Percentiles rank a stretch among this genome's conserved stretches.
These are phyloP conservation scores for Globisporangium polare DNA, from an alignment of 352 stramenopile species.

Conservation along the genomic window DNA sequence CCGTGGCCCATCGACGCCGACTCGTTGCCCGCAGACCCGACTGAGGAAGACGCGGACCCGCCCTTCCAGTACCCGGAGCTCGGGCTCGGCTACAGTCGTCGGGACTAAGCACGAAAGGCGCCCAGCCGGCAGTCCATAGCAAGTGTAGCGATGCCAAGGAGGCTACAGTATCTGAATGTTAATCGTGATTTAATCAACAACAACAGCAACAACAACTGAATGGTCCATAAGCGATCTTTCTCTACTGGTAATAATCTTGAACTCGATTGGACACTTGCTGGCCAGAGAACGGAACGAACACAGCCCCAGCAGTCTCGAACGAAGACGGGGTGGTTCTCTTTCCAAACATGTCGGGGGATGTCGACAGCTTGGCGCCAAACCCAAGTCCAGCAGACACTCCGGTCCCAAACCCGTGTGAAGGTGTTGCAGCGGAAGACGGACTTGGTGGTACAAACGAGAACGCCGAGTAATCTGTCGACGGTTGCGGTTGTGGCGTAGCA, in stretches of 20 bases:
- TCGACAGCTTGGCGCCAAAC: too few species aligned
- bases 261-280: not conserved
- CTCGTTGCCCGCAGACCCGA: constrained; percentile 28
- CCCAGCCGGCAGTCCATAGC: not conserved
- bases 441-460: too few species aligned
- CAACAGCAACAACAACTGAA: not conserved
- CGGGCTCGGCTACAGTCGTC: constrained; percentile 45
- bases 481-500: too few species aligned
- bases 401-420: too few species aligned
- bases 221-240: not conserved
- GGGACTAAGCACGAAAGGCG: not conserved
- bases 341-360: too few species aligned
- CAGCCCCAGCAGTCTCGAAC: too few species aligned
- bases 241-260: not conserved
- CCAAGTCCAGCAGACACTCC: too few species aligned
- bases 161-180: not conserved
- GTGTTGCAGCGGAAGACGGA: too few species aligned
- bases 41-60: constrained; percentile 13
- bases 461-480: too few species aligned
- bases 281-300: too few species aligned
- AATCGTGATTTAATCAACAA: not conserved
- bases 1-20: constrained; percentile 41
- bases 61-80: constrained; percentile 55
- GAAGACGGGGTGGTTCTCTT: too few species aligned
- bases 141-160: not conserved